A percentile compares a stretch with the other conserved stretches of the same genome.
Conservation (phyloP, 1,284 basidiomycete genomes). For the Microbotryum scabiosae region DNA sequence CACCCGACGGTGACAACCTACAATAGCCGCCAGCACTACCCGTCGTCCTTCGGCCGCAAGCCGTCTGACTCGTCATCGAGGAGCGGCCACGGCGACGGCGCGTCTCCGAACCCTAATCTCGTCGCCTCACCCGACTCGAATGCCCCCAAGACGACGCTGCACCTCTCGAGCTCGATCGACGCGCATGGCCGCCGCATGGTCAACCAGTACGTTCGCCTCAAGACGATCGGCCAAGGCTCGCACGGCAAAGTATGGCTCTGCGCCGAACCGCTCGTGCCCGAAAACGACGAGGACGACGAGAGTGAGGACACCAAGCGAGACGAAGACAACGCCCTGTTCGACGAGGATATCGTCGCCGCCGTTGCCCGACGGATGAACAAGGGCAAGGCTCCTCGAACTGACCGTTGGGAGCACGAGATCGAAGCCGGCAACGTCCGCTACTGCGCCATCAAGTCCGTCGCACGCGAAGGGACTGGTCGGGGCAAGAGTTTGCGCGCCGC, state of each 20-base stretch:
- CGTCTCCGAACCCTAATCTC: neutral
- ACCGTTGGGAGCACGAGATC: conserved; percentile 26
- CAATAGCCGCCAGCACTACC: neutral
- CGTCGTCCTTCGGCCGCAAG: neutral
- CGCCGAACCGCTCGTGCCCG: conserved; percentile 27
- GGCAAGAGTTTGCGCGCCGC: conserved; percentile 28
- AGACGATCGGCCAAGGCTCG: conserved; percentile 34
- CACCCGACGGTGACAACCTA: neutral
- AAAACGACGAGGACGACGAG: conserved; percentile 1
- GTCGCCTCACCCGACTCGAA: neutral
- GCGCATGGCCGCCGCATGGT: conserved; percentile 33
- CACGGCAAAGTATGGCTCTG: conserved; percentile 38
- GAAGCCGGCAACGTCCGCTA: conserved; percentile 28
- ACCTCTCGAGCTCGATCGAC: conserved; percentile 31
- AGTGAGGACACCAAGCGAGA: neutral
- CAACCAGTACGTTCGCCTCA: conserved; percentile 35
- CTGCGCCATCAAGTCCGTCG: conserved; percentile 34
- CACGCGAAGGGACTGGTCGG: conserved; percentile 29
- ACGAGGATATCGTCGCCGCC: neutral
- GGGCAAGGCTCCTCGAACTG: neutral
- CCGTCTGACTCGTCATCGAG: neutral
- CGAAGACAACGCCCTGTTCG: too few relatives aligned
- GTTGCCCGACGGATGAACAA: neutral
- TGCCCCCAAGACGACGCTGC: conserved; percentile 31
- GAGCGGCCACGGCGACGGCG: neutral